Percentiles rank a stretch among this genome's conserved stretches.
Conservation (phyloP, 768 basidiomycete species). For the Collybia sp. region DNA sequence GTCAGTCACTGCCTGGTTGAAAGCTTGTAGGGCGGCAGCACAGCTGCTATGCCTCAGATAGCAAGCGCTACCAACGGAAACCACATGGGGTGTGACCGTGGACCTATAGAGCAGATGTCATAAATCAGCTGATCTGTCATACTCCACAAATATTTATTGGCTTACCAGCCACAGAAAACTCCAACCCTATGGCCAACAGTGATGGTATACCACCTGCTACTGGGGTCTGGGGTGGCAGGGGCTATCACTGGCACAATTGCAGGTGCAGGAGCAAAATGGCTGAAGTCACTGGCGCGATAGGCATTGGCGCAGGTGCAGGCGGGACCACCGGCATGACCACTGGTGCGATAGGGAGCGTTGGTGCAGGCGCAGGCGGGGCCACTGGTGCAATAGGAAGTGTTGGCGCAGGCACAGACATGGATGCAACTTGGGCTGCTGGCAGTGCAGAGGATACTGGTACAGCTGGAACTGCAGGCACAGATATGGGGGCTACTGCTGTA, state of each 20-base stretch:
- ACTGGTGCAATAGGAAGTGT: neutral
- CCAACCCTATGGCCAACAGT: neutral
- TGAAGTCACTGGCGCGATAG: too few species aligned
- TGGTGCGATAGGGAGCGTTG: neutral
- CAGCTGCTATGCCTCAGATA: neutral
- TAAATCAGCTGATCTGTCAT: neutral
- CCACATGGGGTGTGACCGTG: neutral
- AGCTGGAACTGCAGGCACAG: too few species aligned
- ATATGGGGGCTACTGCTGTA: too few species aligned
- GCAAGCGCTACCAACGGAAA: neutral
- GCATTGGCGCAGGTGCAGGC: too few species aligned
- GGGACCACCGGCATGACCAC: neutral
- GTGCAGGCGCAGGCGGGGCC: neutral
- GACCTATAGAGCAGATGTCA: neutral
- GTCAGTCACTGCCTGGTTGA: neutral
- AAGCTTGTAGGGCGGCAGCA: neutral
- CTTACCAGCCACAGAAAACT: neutral
- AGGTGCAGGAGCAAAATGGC: neutral
- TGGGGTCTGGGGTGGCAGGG: neutral
- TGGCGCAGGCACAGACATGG: neutral
- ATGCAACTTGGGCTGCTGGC: too few species aligned
- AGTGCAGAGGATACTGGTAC: too few species aligned
- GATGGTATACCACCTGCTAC: neutral
- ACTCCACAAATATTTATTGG: neutral
- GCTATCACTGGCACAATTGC: neutral